Conservation (phyloP, 805 yeast genomes). For the Candida hungchunana region DNA sequence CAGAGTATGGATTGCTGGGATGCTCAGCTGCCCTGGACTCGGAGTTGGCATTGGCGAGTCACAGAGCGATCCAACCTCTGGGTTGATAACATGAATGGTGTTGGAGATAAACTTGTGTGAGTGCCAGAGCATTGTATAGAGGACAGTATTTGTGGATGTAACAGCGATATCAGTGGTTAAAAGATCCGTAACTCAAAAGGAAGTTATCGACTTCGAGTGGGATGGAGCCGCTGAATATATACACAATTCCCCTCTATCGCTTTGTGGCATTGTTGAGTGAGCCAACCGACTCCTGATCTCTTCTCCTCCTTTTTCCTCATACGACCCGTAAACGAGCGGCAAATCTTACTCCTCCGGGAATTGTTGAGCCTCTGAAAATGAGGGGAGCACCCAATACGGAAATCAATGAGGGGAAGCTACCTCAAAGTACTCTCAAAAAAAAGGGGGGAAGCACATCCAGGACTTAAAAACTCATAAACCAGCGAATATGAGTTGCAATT, state of each 20-base stretch:
- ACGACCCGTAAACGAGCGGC: too few relatives aligned
- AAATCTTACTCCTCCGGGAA: too few relatives aligned
- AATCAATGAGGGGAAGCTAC: conserved; percentile 4
- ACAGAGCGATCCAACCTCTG: conserved; percentile 16
- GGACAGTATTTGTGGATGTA: too few relatives aligned
- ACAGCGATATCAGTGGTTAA: too few relatives aligned
- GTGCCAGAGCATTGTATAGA: conserved; percentile 17
- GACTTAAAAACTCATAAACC: too few relatives aligned
- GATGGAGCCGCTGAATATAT: neutral
- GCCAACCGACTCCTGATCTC: neutral
- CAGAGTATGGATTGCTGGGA: conserved; percentile 1
- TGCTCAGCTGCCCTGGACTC: neutral
- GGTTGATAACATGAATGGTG: conserved; percentile 17
- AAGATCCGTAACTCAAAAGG: too few relatives aligned
- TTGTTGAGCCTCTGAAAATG: conserved; percentile 2
- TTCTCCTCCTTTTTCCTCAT: conserved; percentile 2
- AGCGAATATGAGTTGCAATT: too few relatives aligned
- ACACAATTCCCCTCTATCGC: neutral
- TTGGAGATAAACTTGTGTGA: conserved; percentile 21
- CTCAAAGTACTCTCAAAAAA: too few relatives aligned
- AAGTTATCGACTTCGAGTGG: neutral
- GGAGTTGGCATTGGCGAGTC: conserved; percentile 9
- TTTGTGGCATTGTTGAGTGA: conserved; percentile 4
- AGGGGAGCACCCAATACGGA: neutral
- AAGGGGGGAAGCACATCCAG: too few relatives aligned